phyloP scores from a whole-genome alignment of 2,329 filamentous ascomycete genomes.

The Fusarium coffeatum region DNA sequence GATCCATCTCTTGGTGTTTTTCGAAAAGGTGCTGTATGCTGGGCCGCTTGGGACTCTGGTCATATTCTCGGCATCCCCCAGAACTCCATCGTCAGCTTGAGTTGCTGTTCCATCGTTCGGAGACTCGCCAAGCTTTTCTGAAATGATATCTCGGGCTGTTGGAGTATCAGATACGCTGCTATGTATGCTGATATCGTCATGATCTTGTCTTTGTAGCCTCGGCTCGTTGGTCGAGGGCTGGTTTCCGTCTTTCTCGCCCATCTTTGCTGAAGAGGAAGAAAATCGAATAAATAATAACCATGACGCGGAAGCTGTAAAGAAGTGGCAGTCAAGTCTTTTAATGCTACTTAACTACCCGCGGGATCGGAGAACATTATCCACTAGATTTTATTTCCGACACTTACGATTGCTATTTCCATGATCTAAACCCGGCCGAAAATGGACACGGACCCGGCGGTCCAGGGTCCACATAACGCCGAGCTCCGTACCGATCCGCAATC shows the following conservation, averaged over 20 bases:
- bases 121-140: conserved; percentile 20
- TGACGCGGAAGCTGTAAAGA: conserved; percentile 6
- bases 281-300: conserved; percentile 1
- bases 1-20: conserved; percentile 62
- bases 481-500: conserved; percentile 20
- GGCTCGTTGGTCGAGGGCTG: conserved; percentile 3
- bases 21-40: conserved; percentile 48
- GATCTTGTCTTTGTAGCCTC: conserved; percentile 8
- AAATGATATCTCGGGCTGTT: not conserved
- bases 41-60: conserved; percentile 39
- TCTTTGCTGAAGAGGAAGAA: conserved; percentile 9
- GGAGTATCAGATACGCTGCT: conserved; percentile 14
- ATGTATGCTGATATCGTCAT: conserved; percentile 15
- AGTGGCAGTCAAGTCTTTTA: conserved; percentile 29
- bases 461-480: conserved; percentile 21
- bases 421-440: conserved; percentile 3
- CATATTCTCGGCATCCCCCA: conserved; percentile 37
- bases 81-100: conserved; percentile 16
- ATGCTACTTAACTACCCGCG: conserved; percentile 32
- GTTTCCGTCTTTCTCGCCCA: conserved; percentile 23
- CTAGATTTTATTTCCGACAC: conserved; percentile 37
- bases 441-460: conserved; percentile 13
- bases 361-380: conserved; percentile 36
- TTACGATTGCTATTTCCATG: conserved; percentile 38
- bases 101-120: not conserved